These are phyloP conservation scores for Citrullus colocynthis DNA, from an alignment of 306 rosid species.

Conservation along the genomic window DNA sequence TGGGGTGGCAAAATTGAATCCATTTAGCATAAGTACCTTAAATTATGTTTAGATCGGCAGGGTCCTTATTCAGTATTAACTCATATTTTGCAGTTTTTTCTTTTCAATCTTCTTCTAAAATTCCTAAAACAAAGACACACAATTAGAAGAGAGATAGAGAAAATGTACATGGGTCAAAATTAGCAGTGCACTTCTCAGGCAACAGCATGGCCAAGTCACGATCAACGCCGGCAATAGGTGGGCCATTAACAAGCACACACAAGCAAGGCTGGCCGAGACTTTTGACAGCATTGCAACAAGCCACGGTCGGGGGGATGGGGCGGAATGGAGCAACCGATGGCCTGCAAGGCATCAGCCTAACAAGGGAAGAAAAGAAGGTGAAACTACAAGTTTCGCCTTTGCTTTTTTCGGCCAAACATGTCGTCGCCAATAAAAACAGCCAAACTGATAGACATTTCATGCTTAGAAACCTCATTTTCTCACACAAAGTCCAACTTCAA, in stretches of 20 bases:
- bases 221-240: conserved; percentile 44
- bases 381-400: conserved; percentile 34
- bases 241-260: conserved; percentile 13
- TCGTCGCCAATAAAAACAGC: conserved; percentile 13
- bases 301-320: conserved; percentile 23
- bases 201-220: conserved; percentile 70
- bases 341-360: conserved; percentile 82
- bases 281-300: conserved; percentile 9
- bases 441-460: conserved; percentile 37
- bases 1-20: no score
- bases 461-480: not conserved
- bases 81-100: not conserved
- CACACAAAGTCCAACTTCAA: not conserved
- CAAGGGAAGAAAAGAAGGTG: conserved; percentile 74
- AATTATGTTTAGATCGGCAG: no score
- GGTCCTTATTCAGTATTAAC: not conserved
- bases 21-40: no score
- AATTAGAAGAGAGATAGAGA: not conserved
- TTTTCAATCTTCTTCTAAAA: not conserved
- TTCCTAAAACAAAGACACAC: not conserved
- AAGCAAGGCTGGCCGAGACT: conserved; percentile 12
- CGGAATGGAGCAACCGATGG: conserved; percentile 70
- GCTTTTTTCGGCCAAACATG: conserved; percentile 24
- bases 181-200: conserved; percentile 54
- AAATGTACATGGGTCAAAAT: conserved; percentile 60